Percentiles rank a stretch among this genome's conserved stretches.
These are phyloP conservation scores for Alternaria brassicicola DNA, from an alignment of 2,329 filamentous ascomycete genomes.

Conservation along the genomic window DNA sequence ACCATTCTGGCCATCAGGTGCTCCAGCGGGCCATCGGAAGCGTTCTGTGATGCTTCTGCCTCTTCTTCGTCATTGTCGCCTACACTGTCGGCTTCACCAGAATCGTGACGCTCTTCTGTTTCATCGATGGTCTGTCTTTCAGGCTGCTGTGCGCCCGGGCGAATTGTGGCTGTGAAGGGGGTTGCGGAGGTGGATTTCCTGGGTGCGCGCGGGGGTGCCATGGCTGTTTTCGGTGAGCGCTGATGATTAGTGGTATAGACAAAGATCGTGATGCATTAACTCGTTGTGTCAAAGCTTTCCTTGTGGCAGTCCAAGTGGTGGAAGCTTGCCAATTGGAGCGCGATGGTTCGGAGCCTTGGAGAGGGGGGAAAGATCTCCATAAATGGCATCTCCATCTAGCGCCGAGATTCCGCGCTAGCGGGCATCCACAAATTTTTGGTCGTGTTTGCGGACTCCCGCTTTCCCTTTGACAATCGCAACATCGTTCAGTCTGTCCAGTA, in stretches of 20 bases:
- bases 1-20: slow-evolving; percentile 31
- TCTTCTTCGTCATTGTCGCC: slow-evolving; percentile 7
- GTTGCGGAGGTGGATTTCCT: slow-evolving; percentile 16
- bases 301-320: neutral
- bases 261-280: slow-evolving; percentile 1
- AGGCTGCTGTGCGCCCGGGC: slow-evolving; percentile 13
- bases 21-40: slow-evolving; percentile 14
- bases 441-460: slow-evolving; percentile 23
- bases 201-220: slow-evolving; percentile 20
- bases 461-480: slow-evolving; percentile 10
- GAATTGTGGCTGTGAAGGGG: slow-evolving; percentile 8
- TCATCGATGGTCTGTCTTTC: slow-evolving; percentile 9
- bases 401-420: slow-evolving; percentile 41
- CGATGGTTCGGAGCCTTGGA: neutral
- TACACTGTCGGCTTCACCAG: slow-evolving; percentile 5
- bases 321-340: neutral
- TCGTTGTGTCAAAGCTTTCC: neutral
- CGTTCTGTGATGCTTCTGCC: slow-evolving; percentile 10
- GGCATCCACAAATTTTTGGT: slow-evolving; percentile 39
- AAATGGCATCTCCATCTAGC: slow-evolving; percentile 23
- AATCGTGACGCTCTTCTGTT: slow-evolving; percentile 11
- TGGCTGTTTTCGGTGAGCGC: slow-evolving; percentile 21
- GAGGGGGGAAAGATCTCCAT: neutral
- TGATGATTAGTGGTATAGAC: slow-evolving; percentile 19
- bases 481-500: slow-evolving; percentile 7